Percentiles rank a stretch among this genome's conserved stretches.
phyloP scores from a whole-genome alignment of 2,329 filamentous ascomycete species.

The Aspergillus japonicus region DNA sequence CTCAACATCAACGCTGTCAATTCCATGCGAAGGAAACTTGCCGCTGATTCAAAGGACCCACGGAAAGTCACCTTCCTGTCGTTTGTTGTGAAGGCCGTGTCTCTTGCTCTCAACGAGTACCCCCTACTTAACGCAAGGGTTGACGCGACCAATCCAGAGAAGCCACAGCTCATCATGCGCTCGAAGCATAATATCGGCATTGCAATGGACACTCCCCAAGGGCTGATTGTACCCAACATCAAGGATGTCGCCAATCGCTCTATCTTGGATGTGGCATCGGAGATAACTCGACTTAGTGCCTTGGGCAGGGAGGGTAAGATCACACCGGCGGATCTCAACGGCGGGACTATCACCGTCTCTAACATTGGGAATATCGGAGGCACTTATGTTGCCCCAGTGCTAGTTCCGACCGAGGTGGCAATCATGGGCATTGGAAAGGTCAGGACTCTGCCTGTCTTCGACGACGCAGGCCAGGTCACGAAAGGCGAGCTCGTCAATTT shows the following conservation, averaged over 20 bases:
- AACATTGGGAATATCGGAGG: conserved; percentile 96
- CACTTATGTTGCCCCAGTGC: conserved; percentile 85
- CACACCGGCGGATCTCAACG: conserved; percentile 69
- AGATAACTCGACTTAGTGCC: conserved; percentile 70
- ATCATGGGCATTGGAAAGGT: conserved; percentile 87
- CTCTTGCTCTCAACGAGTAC: conserved; percentile 75
- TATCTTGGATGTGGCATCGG: conserved; percentile 73
- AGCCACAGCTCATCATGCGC: conserved; percentile 74
- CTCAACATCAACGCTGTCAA: conserved; percentile 76
- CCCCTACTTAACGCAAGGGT: conserved; percentile 86
- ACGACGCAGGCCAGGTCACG: conserved; percentile 57
- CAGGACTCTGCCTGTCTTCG: conserved; percentile 77
- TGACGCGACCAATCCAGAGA: conserved; percentile 60
- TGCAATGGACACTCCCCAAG: conserved; percentile 88
- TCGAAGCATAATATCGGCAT: conserved; percentile 91
- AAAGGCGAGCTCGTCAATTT: conserved; percentile 82
- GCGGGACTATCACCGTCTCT: conserved; percentile 90
- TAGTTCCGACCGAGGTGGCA: conserved; percentile 85
- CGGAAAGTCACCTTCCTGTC: conserved; percentile 83
- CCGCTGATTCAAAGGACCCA: conserved; percentile 54
- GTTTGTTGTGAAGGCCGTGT: conserved; percentile 94
- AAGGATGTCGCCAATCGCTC: conserved; percentile 76
- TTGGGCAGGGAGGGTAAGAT: conserved; percentile 76
- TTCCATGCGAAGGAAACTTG: conserved; percentile 70
- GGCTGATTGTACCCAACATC: conserved; percentile 88